These are phyloP conservation scores for Pichia nanzhaoensis DNA, from an alignment of 805 yeast species.

Conservation along the genomic window DNA sequence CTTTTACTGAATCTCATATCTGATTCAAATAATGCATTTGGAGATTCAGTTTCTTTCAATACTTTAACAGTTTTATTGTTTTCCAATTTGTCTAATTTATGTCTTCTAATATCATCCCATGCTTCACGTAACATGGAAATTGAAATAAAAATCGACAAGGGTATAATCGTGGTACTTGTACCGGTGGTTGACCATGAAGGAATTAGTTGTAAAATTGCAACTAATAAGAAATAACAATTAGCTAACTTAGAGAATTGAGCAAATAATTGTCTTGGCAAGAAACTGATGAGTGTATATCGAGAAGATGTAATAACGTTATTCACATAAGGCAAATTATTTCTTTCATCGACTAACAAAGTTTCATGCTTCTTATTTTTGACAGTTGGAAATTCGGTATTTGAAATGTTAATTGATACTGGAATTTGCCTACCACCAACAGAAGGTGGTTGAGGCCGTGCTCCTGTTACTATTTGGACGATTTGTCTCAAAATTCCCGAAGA, in stretches of 20 bases:
- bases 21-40: slow-evolving; percentile 8
- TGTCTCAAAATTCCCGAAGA: slow-evolving; percentile 1
- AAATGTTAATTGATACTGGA: slow-evolving; percentile 51
- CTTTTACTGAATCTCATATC: slow-evolving; percentile 21
- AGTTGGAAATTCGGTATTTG: slow-evolving; percentile 25
- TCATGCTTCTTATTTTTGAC: slow-evolving; percentile 25
- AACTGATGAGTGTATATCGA: slow-evolving; percentile 71
- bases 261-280: slow-evolving; percentile 78
- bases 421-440: slow-evolving; percentile 67
- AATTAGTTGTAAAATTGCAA: slow-evolving; percentile 89
- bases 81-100: slow-evolving; percentile 76
- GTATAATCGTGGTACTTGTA: slow-evolving; percentile 87
- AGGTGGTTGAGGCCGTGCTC: slow-evolving; percentile 41
- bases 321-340: slow-evolving; percentile 54
- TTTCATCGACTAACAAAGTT: slow-evolving; percentile 55
- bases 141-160: slow-evolving; percentile 76
- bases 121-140: slow-evolving; percentile 92
- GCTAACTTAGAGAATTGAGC: slow-evolving; percentile 94
- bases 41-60: slow-evolving; percentile 20
- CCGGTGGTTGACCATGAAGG: slow-evolving; percentile 99
- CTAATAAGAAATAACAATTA: slow-evolving; percentile 80
- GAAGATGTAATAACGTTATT: slow-evolving; percentile 78
- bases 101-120: slow-evolving; percentile 86
- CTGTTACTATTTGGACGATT: slow-evolving; percentile 29
- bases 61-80: slow-evolving; percentile 51